These are phyloP conservation scores for Trichoderma polysporum DNA, from an alignment of 2,329 filamentous ascomycete species.

Conservation along the genomic window DNA sequence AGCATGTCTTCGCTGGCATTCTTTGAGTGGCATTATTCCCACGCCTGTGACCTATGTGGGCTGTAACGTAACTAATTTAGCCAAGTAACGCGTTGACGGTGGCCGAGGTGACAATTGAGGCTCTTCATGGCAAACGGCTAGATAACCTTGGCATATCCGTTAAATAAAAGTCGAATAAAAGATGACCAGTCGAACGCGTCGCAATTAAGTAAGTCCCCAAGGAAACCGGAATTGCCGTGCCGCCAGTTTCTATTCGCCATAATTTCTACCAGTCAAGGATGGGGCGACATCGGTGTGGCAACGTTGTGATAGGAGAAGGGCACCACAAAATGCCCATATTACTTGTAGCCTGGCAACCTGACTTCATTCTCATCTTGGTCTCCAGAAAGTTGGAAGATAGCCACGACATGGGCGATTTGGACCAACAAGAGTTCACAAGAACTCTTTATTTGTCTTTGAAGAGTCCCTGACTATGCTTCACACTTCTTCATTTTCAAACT, in stretches of 20 bases:
- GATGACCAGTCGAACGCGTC: neutral
- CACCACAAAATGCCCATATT: neutral
- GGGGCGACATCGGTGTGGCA: neutral
- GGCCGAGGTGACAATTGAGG: neutral
- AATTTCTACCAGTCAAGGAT: neutral
- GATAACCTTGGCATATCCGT: neutral
- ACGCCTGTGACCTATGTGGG: neutral
- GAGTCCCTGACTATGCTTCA: neutral
- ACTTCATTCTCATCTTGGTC: neutral
- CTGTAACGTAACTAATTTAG: neutral
- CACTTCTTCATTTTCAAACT: neutral
- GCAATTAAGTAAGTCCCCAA: neutral
- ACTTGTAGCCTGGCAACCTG: neutral
- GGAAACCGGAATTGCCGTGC: neutral
- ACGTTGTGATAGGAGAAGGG: neutral
- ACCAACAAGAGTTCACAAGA: neutral
- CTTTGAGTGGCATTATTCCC: neutral
- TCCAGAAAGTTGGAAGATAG: neutral
- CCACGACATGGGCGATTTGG: neutral
- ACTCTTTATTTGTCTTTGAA: neutral
- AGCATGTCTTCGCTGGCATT: no score
- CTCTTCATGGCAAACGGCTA: neutral
- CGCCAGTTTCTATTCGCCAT: neutral
- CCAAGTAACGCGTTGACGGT: neutral
- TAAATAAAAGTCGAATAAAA: neutral